Conservation (phyloP, 768 basidiomycete species). For the Tulasnella sp. region DNA sequence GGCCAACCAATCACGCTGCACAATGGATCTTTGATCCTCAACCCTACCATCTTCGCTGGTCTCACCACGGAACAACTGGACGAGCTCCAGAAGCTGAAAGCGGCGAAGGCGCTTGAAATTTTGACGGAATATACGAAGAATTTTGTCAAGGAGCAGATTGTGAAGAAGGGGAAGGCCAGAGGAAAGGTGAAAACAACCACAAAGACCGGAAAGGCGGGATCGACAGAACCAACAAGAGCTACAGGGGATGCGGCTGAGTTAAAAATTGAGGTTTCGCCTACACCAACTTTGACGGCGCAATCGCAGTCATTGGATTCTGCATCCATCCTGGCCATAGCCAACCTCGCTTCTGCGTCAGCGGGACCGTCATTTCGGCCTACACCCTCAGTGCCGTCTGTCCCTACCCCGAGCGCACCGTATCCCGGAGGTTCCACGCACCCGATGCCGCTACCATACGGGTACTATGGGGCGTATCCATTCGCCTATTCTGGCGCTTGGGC, state of each 20-base stretch:
- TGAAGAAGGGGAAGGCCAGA: conserved; percentile 26
- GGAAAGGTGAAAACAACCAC: neutral
- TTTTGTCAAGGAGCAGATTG: conserved; percentile 64
- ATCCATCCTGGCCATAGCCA: neutral
- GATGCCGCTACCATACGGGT: no score
- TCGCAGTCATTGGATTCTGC: neutral
- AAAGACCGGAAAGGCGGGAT: neutral
- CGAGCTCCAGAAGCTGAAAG: conserved; percentile 69
- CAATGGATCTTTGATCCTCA: conserved; percentile 71
- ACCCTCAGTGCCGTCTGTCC: neutral
- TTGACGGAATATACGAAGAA: conserved; percentile 78
- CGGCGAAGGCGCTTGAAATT: conserved; percentile 67
- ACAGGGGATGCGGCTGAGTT: neutral
- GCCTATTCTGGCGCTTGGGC: no score
- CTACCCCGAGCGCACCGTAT: no score
- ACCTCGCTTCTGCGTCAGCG: conserved; percentile 1
- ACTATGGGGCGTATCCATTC: no score
- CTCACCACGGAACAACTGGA: conserved; percentile 61
- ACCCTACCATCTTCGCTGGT: conserved; percentile 73
- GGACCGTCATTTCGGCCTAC: neutral
- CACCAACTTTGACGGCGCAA: neutral
- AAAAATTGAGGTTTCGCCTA: neutral
- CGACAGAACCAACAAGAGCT: neutral
- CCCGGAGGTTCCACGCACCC: no score
- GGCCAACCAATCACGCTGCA: conserved; percentile 66